Percentiles rank a stretch among this genome's conserved stretches.
phyloP scores from a whole-genome alignment of 345 rosid genomes.

The Acer negundo region DNA sequence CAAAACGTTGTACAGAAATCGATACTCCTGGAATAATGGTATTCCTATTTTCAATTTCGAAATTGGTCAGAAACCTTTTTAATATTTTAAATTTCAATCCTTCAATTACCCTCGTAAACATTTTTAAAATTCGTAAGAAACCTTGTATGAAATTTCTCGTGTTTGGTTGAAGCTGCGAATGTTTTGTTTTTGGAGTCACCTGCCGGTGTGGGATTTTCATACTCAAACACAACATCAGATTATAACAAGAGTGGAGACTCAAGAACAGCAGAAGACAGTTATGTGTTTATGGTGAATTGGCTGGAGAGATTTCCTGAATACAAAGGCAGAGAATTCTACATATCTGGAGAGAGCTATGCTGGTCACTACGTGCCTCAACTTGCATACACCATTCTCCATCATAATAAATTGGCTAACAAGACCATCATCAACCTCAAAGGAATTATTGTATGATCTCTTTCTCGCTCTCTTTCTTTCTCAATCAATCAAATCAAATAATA shows the following conservation, averaged over 20 bases:
- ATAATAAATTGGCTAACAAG: slow-evolving; percentile 43
- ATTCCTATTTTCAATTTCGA: not conserved
- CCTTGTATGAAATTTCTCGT: not conserved
- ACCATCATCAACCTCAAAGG: slow-evolving; percentile 78
- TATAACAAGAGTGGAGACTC: slow-evolving; percentile 53
- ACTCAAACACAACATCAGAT: slow-evolving; percentile 70
- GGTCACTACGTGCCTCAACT: slow-evolving; percentile 91
- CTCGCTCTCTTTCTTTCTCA: not conserved
- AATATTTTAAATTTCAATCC: too few relatives aligned
- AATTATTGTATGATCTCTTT: slow-evolving; percentile 42
- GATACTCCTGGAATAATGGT: slow-evolving; percentile 65
- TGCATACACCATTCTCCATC: slow-evolving; percentile 59
- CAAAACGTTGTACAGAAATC: slow-evolving; percentile 46
- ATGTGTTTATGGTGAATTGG: slow-evolving; percentile 73
- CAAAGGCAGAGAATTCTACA: slow-evolving; percentile 62
- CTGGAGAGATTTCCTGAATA: slow-evolving; percentile 82
- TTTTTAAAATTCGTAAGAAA: not conserved
- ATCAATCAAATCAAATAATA: not conserved
- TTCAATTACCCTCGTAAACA: too few relatives aligned
- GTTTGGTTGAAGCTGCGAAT: slow-evolving; percentile 52
- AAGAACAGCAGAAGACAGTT: slow-evolving; percentile 66
- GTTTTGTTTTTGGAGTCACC: slow-evolving; percentile 85
- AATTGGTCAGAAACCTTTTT: not conserved
- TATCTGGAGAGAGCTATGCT: slow-evolving; percentile 91
- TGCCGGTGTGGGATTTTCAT: slow-evolving; percentile 88